Conservation (phyloP, 2,329 filamentous ascomycete species). For the Aspergillus pseudotamarii region DNA sequence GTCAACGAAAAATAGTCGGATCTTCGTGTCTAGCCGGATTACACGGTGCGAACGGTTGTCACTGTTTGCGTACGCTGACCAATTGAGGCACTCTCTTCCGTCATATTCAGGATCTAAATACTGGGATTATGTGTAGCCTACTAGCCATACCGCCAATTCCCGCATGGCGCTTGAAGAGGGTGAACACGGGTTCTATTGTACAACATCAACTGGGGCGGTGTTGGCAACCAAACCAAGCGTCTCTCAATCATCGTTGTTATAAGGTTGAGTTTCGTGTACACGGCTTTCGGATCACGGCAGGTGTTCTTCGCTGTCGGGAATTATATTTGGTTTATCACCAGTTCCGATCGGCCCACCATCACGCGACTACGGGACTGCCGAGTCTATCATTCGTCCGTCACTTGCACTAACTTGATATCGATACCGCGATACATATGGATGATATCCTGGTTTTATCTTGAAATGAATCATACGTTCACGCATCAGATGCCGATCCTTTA, state of each 20-base stretch:
- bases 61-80: background rate
- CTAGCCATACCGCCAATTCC: background rate
- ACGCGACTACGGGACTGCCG: slow-evolving; percentile 7
- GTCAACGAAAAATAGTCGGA: slow-evolving; percentile 4
- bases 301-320: background rate
- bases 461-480: background rate
- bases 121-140: background rate
- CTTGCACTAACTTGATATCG: background rate
- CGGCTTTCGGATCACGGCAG: background rate
- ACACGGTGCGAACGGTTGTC: background rate
- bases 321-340: slow-evolving; percentile 1
- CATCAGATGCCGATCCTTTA: background rate
- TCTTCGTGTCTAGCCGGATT: background rate
- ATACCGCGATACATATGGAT: background rate
- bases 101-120: background rate
- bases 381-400: slow-evolving; percentile 6
- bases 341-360: slow-evolving; percentile 4
- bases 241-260: background rate
- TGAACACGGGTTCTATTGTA: background rate
- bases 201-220: background rate
- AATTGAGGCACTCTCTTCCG: background rate
- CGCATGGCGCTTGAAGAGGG: background rate
- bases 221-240: background rate
- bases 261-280: background rate
- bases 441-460: background rate